Evolutionary conservation across 2,329 filamentous ascomycete genomes (phyloP).

Genomic region (Cryphonectria radicalis): DNA sequence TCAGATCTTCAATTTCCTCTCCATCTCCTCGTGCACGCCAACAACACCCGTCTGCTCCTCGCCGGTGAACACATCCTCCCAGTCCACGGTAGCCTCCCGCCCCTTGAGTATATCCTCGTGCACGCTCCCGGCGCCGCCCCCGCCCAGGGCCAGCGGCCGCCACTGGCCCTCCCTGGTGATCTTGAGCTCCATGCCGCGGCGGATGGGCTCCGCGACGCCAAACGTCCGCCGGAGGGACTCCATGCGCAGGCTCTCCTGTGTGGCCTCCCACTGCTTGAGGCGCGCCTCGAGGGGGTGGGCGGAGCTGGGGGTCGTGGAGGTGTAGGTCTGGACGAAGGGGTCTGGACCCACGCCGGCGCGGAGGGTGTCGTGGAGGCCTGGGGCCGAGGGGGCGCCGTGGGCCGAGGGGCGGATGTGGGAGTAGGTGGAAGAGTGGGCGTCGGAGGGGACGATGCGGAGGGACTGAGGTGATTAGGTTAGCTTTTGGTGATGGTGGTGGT

Average conservation of each 20-base stretch:
- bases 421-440: slow-evolving; percentile 68
- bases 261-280: slow-evolving; percentile 86
- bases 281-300: slow-evolving; percentile 91
- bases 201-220: slow-evolving; percentile 90
- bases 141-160: slow-evolving; percentile 72
- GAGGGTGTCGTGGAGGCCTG: slow-evolving; percentile 91
- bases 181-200: slow-evolving; percentile 93
- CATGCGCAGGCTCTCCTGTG: slow-evolving; percentile 88
- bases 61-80: slow-evolving; percentile 92
- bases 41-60: slow-evolving; percentile 73
- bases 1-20: slow-evolving; percentile 84
- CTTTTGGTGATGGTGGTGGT: slow-evolving; percentile 3
- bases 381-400: slow-evolving; percentile 82
- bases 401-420: slow-evolving; percentile 61
- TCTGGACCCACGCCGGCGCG: slow-evolving; percentile 78
- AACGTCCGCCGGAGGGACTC: slow-evolving; percentile 83
- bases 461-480: slow-evolving; percentile 58
- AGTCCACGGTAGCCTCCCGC: slow-evolving; percentile 75
- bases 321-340: slow-evolving; percentile 50
- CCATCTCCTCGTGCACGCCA: slow-evolving; percentile 90
- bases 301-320: slow-evolving; percentile 57
- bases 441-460: slow-evolving; percentile 83
- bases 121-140: slow-evolving; percentile 63
- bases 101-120: slow-evolving; percentile 90
- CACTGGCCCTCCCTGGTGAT: slow-evolving; percentile 81